Conservation (phyloP, 331 rosid genomes). For the Ulmus americana region DNA sequence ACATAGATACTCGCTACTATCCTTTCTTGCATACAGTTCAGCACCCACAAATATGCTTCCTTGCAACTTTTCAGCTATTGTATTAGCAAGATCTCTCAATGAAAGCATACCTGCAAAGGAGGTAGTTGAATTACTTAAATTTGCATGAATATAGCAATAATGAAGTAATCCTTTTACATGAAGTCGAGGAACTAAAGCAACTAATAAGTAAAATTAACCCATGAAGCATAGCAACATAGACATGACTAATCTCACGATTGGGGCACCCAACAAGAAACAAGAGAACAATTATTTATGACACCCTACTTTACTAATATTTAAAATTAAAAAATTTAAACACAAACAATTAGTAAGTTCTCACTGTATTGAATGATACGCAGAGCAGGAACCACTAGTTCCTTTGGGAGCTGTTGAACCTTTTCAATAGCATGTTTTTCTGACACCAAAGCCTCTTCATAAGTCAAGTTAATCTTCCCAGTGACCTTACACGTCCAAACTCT, state of each 20-base stretch:
- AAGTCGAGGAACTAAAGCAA: not conserved
- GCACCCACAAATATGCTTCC: constrained; percentile 57
- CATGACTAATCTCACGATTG: not conserved
- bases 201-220: not conserved
- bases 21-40: constrained; percentile 67
- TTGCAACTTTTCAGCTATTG: constrained; percentile 62
- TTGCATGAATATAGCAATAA: constrained; percentile 8
- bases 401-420: constrained; percentile 79
- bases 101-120: constrained; percentile 64
- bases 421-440: constrained; percentile 76
- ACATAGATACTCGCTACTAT: constrained; percentile 46
- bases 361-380: constrained; percentile 76
- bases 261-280: not conserved
- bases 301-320: not conserved
- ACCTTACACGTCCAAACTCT: constrained; percentile 85
- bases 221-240: not conserved
- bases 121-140: constrained; percentile 10
- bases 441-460: constrained; percentile 90
- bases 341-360: constrained; percentile 34
- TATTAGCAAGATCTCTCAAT: constrained; percentile 76
- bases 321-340: not conserved
- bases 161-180: not conserved
- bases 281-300: not conserved
- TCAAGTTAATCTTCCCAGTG: constrained; percentile 74
- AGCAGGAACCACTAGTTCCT: constrained; percentile 61